A percentile compares a stretch with the other conserved stretches of the same genome.
These are phyloP conservation scores for Mucor racemosus DNA, from an alignment of 371 early-diverging fungal species.

Conservation along the genomic window DNA sequence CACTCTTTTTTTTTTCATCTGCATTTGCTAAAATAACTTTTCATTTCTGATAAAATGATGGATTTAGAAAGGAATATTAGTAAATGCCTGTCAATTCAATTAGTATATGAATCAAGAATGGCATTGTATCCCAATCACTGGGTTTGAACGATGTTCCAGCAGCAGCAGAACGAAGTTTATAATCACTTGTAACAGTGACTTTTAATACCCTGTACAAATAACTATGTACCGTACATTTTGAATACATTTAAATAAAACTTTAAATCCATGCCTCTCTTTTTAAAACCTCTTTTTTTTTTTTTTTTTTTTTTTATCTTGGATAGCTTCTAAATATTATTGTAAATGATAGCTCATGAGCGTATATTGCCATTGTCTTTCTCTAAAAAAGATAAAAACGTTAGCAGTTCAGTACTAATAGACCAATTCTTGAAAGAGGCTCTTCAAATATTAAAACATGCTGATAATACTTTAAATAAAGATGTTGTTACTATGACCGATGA, in stretches of 20 bases:
- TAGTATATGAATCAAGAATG: too few relatives aligned
- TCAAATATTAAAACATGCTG: constrained; percentile 28
- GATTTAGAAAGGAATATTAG: too few relatives aligned
- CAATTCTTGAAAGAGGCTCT: constrained; percentile 33
- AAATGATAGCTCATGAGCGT: constrained; percentile 24
- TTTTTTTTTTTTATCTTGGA: neutral
- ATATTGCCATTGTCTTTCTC: constrained; percentile 20
- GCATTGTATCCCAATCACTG: neutral
- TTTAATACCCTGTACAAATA: too few relatives aligned
- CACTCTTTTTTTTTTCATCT: too few relatives aligned
- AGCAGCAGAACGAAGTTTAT: neutral
- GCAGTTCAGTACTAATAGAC: constrained; percentile 19
- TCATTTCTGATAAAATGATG: too few relatives aligned
- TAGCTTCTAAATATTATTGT: neutral
- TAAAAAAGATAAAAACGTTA: constrained; percentile 20
- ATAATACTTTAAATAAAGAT: constrained; percentile 10
- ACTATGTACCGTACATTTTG: too few relatives aligned
- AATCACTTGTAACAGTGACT: too few relatives aligned
- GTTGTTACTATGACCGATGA: neutral
- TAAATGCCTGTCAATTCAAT: too few relatives aligned
- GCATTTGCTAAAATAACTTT: too few relatives aligned
- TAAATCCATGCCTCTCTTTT: too few relatives aligned
- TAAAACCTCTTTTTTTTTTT: neutral
- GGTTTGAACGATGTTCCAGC: neutral
- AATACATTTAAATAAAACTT: too few relatives aligned